Evolutionary conservation across 805 yeast species (phyloP).

Genomic region (Candida awuae): DNA sequence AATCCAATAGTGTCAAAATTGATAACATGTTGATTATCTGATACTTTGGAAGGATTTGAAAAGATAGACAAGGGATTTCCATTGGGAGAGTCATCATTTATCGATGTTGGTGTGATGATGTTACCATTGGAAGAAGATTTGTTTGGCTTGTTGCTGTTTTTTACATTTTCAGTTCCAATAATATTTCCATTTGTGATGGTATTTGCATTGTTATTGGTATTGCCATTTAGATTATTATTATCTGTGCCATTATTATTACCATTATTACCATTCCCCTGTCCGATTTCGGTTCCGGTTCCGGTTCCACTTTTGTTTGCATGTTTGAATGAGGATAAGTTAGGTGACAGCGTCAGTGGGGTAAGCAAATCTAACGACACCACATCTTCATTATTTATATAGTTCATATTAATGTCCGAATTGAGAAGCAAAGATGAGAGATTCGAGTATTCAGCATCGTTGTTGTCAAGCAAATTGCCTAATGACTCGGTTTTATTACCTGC

Average conservation of each 20-base stretch:
- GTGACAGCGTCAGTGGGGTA: not conserved
- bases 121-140: too few species aligned
- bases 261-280: conserved; percentile 3
- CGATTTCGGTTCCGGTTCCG: too few species aligned
- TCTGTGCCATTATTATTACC: not conserved
- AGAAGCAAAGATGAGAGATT: not conserved
- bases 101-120: not conserved
- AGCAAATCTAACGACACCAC: not conserved
- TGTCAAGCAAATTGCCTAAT: not conserved
- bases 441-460: not conserved
- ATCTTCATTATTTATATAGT: conserved; percentile 54
- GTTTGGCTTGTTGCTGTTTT: too few species aligned
- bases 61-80: too few species aligned
- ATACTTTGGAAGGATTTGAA: too few species aligned
- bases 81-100: not conserved
- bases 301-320: too few species aligned
- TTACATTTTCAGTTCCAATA: too few species aligned
- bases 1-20: too few species aligned
- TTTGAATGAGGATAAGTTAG: not conserved
- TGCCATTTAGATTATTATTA: not conserved
- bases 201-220: not conserved
- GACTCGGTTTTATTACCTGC: too few species aligned
- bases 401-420: conserved; percentile 7
- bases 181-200: too few species aligned
- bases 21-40: too few species aligned